Conservation (phyloP, 495 filamentous ascomycete genomes). For the Massariosphaeria phaeospora region DNA sequence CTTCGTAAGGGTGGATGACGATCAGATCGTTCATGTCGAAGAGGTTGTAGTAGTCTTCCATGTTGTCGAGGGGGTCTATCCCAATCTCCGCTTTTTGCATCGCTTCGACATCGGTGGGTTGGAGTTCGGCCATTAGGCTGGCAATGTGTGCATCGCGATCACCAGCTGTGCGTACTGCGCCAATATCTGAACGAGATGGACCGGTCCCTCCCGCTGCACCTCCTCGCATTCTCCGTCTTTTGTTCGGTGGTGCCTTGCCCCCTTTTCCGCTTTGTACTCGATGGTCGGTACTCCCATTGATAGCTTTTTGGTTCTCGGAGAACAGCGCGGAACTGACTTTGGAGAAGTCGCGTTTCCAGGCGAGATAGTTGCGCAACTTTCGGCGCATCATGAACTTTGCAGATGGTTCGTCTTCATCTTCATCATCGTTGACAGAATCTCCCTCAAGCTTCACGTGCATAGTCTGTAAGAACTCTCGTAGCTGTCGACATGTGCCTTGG, state of each 20-base stretch:
- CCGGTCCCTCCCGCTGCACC: slow-evolving; percentile 58
- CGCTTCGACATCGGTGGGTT: slow-evolving; percentile 60
- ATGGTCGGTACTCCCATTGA: slow-evolving; percentile 56
- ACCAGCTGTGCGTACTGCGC: slow-evolving; percentile 69
- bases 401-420: slow-evolving; percentile 56
- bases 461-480: slow-evolving; percentile 83
- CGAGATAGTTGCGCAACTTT: slow-evolving; percentile 79
- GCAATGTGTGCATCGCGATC: slow-evolving; percentile 74
- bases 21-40: slow-evolving; percentile 89
- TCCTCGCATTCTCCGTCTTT: slow-evolving; percentile 83
- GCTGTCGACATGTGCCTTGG: slow-evolving; percentile 77
- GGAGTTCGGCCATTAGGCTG: slow-evolving; percentile 59
- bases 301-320: slow-evolving; percentile 70
- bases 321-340: slow-evolving; percentile 73
- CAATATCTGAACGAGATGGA: slow-evolving; percentile 55
- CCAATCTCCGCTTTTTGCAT: slow-evolving; percentile 67
- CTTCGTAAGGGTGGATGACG: slow-evolving; percentile 86
- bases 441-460: slow-evolving; percentile 72
- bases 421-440: slow-evolving; percentile 37
- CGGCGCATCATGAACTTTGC: slow-evolving; percentile 84
- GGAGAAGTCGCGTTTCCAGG: slow-evolving; percentile 87
- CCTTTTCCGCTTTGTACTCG: slow-evolving; percentile 46
- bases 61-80: slow-evolving; percentile 75
- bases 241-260: slow-evolving; percentile 72
- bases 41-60: slow-evolving; percentile 81